Base-by-base conservation (phyloP, 208 protist genomes). In the Vickermania spadyakhi region DNA sequence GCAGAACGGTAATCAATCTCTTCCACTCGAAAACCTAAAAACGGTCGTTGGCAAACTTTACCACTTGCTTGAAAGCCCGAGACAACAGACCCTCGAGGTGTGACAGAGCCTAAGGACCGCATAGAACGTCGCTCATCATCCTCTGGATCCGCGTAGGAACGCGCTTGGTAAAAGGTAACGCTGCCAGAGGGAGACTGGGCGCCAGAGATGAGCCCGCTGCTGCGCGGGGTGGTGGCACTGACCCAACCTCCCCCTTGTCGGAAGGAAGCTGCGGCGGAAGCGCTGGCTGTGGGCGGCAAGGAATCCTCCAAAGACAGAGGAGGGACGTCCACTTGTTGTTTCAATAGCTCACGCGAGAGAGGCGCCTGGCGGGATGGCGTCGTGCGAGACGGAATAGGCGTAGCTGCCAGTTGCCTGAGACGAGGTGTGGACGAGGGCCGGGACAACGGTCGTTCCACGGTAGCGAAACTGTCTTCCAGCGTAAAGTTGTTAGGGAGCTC, bases 1-100 rank as follows among this genome's bases (percentile, higher is more conserved):
- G 66, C 60, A 2, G 27, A 45, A 49, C 49, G 22, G 31, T 53
- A 27, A 31, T 72, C 70, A 4, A 57, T 52, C 28, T 88, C 76
- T 14, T 58, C 66, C 31, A 92, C 84, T 25, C 79, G 77, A 60
- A 92, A 92, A 45, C 84, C 84, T 7, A 92, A 62, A 62, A 84
- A 92, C 2, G 84, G 81, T 49, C 79, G 78, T 11, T 30, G 52
- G 21, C 7, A 61, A 54, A 23, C 50, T 18, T 30, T 41, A 27
- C 66, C 65, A 21, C 58, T 56, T 3, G 62, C 62, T 23, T 29
- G 45, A 52, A 21, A 70, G 52, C 50, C 1, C 31, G 42, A 7
- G 50, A 26, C 23, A 2, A n/a, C 1, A 21, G 28, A 28, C 18
- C 36, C 36, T n/a, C 36, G 36, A n/a, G 36, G 36, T 45, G 36